Percentiles rank a stretch among this genome's conserved stretches.
These are phyloP conservation scores for Elsinoe perseae DNA, from an alignment of 2,329 filamentous ascomycete genomes.

Conservation along the genomic window DNA sequence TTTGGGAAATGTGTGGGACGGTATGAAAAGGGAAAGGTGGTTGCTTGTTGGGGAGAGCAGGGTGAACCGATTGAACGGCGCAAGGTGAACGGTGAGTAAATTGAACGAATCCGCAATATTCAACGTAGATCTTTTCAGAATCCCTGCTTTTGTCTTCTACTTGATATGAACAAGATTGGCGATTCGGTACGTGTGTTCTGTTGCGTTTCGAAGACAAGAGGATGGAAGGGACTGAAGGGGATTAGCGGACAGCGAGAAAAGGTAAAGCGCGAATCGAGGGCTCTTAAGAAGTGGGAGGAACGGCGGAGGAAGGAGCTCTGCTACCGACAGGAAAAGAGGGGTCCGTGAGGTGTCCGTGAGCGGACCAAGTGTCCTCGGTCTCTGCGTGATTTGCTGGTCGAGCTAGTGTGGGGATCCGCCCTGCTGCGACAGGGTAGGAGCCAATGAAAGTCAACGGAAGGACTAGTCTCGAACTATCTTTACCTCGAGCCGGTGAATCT, in stretches of 20 bases:
- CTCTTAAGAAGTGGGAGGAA: neutral
- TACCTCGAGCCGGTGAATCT: neutral
- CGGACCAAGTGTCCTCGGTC: constrained; percentile 1
- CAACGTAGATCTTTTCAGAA: constrained; percentile 1
- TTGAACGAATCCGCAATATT: constrained; percentile 7
- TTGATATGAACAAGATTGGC: constrained; percentile 7
- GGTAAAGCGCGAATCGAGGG: constrained; percentile 3
- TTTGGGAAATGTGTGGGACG: constrained; percentile 15
- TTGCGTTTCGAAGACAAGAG: constrained; percentile 6
- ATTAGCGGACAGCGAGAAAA: constrained; percentile 1
- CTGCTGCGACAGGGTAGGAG: neutral
- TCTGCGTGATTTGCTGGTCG: neutral
- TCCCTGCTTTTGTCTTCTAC: neutral
- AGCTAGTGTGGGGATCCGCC: neutral
- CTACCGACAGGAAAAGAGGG: neutral
- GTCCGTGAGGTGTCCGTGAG: no score
- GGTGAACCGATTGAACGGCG: constrained; percentile 11
- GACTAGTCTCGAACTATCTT: neutral
- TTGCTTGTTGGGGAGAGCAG: constrained; percentile 6
- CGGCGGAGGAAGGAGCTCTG: neutral
- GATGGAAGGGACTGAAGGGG: neutral
- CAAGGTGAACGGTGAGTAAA: neutral
- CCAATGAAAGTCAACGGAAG: neutral
- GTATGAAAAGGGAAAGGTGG: constrained; percentile 8
- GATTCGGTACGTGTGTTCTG: neutral